Base-by-base conservation (phyloP, 2,329 filamentous ascomycete species). In the Exophiala alcalophila region DNA sequence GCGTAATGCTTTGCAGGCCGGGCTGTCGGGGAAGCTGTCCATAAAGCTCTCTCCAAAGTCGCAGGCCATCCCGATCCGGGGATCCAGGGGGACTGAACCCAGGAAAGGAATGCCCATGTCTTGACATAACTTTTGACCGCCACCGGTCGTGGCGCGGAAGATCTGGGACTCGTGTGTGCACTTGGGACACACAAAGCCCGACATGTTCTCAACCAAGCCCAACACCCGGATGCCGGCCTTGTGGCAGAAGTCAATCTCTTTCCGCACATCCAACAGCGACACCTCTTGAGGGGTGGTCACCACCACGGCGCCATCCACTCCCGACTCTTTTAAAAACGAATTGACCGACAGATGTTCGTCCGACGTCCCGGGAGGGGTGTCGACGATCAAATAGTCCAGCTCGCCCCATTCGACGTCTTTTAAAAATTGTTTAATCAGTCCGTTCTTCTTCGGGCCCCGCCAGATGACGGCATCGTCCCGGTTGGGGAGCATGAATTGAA, bases 361-460 rank as follows among this genome's bases (percentile, higher is more conserved):
- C 47, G 82, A 89, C 2, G 92, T 98, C 12, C 92, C 92, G 0
- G 92, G 92, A 1, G 94, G 92, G 1, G 92, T 98, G 64, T 98
- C 92, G 8, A 97, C 88, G 37, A 98, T 76, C 45, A 98, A 62
- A 55, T 91, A 94, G 61, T 98, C 92, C 65, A 97, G 72, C 48
- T 94, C 86, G 7, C 92, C 92, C 92, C 94, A 98, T 61, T 94
- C 88, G 5, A 98, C 92, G 60, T 98, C 94, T 71, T 94, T 96
- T 37, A 98, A 69, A 57, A 98, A 98, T 64, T 94, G 86, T 71
- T 98, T 98, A 62, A 98, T 97, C 44, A 98, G 69, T 0, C 92
- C 92, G 59, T 97, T 98, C 77, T 98, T 98, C 77, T 98, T 98
- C 2, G 92, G 85, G 0, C 92, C 92, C 36, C 92, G 79, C 92